These are phyloP conservation scores for Neurospora sp. DNA, from an alignment of 495 filamentous ascomycete genomes.

Conservation along the genomic window DNA sequence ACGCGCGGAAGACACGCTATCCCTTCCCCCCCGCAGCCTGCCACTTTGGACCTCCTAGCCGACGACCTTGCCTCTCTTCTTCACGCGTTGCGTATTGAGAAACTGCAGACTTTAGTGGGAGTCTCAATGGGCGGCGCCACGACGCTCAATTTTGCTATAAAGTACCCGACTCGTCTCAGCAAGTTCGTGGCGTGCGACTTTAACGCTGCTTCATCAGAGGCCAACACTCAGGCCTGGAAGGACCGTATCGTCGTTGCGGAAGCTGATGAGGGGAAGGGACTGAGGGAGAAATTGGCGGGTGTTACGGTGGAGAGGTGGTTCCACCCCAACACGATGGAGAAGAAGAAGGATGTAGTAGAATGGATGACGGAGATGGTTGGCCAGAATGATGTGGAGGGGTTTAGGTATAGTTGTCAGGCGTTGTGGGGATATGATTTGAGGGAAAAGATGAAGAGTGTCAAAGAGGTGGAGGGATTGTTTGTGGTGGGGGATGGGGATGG, in stretches of 20 bases:
- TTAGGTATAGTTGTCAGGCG: constrained; percentile 47
- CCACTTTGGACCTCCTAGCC: constrained; percentile 53
- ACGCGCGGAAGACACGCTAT: constrained; percentile 54
- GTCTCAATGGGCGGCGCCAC: constrained; percentile 73
- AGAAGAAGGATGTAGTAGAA: constrained; percentile 37
- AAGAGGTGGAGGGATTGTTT: constrained; percentile 48
- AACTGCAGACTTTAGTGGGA: constrained; percentile 53
- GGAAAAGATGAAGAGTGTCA: constrained; percentile 46
- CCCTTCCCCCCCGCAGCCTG: constrained; percentile 26
- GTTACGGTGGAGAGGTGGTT: constrained; percentile 69
- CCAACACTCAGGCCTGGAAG: constrained; percentile 66
- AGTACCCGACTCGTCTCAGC: constrained; percentile 39
- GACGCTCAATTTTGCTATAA: too few species aligned
- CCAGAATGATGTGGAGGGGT: constrained; percentile 57
- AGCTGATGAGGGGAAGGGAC: constrained; percentile 39
- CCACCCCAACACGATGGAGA: constrained; percentile 43
- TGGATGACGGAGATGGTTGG: constrained; percentile 45
- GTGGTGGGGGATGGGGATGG: constrained; percentile 60
- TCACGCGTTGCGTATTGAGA: constrained; percentile 47
- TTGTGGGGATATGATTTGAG: constrained; percentile 68
- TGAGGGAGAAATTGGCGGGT: constrained; percentile 40
- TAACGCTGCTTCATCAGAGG: constrained; percentile 56
- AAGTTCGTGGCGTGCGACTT: constrained; percentile 70
- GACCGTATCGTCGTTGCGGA: constrained; percentile 63
- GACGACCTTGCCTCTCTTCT: constrained; percentile 52